Conservation (phyloP, 257 asterid genomes). For the Striga asiatica region DNA sequence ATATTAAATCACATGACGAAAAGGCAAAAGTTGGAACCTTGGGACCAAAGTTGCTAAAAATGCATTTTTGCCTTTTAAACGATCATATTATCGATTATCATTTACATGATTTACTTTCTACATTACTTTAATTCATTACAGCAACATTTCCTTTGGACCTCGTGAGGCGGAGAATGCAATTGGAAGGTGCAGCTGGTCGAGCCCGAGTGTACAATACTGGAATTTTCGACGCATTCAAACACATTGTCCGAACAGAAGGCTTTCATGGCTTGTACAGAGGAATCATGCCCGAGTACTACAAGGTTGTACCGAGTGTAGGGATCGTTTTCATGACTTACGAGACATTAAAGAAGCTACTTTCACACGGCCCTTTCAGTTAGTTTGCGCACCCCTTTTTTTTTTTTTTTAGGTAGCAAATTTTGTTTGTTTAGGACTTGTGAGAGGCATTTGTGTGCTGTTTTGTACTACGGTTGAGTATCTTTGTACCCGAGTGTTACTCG, state of each 20-base stretch:
- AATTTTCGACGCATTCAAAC: slow-evolving; percentile 52
- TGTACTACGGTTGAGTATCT: background rate
- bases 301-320: slow-evolving; percentile 91
- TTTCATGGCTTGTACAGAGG: slow-evolving; percentile 84
- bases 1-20: too few species aligned
- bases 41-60: too few species aligned
- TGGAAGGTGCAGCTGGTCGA: slow-evolving; percentile 87
- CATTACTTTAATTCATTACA: slow-evolving; percentile 19
- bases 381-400: background rate
- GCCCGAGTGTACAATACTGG: slow-evolving; percentile 81
- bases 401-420: slow-evolving; percentile 24
- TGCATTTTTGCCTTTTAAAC: too few species aligned
- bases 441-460: background rate
- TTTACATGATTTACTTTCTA: background rate
- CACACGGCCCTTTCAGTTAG: slow-evolving; percentile 40
- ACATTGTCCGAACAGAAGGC: slow-evolving; percentile 62
- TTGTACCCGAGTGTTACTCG: too few species aligned
- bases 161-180: slow-evolving; percentile 89
- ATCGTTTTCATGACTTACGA: slow-evolving; percentile 94
- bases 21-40: too few species aligned
- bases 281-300: slow-evolving; percentile 86
- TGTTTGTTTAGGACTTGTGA: too few species aligned
- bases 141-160: slow-evolving; percentile 92
- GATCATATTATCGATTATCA: background rate
- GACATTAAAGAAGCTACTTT: slow-evolving; percentile 65